Percentiles rank a stretch among this genome's conserved stretches.
Conservation (phyloP, 2,329 filamentous ascomycete species). For the Lecanicillium sp. region DNA sequence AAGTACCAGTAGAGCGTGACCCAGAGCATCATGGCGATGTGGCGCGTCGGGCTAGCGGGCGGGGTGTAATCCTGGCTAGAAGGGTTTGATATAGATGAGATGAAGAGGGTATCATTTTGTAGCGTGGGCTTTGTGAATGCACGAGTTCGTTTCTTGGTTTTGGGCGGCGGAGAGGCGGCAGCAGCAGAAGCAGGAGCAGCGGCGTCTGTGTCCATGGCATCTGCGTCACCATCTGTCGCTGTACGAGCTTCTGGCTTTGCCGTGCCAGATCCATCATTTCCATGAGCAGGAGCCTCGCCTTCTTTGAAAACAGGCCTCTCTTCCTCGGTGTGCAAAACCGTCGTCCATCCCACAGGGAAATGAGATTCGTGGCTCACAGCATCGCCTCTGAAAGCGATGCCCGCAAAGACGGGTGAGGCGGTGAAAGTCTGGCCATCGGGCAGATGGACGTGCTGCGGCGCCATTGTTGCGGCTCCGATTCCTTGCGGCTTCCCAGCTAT, state of each 20-base stretch:
- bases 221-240: constrained; percentile 8
- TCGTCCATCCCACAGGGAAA: constrained; percentile 83
- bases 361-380: constrained; percentile 61
- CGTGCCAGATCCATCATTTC: background rate
- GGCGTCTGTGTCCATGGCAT: background rate
- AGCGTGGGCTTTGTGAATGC: constrained; percentile 66
- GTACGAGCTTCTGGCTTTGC: too few relatives aligned
- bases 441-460: constrained; percentile 52
- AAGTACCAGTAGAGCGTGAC: constrained; percentile 96
- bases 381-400: constrained; percentile 79
- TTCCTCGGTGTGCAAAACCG: constrained; percentile 69
- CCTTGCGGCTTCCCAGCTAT: too few relatives aligned
- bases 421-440: constrained; percentile 83
- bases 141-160: constrained; percentile 16
- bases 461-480: too few relatives aligned
- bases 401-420: constrained; percentile 83
- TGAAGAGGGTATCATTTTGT: constrained; percentile 74
- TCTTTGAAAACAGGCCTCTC: constrained; percentile 9
- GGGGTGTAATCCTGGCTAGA: constrained; percentile 73
- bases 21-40: constrained; percentile 97
- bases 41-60: constrained; percentile 70
- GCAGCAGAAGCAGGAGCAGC: background rate
- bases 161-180: constrained; percentile 1
- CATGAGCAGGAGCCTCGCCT: background rate
- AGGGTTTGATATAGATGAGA: constrained; percentile 84